Evolutionary conservation across 306 rosid genomes (phyloP), one percentile per base, ranked within the genome.

Genomic region (Quillaja saponaria): DNA sequence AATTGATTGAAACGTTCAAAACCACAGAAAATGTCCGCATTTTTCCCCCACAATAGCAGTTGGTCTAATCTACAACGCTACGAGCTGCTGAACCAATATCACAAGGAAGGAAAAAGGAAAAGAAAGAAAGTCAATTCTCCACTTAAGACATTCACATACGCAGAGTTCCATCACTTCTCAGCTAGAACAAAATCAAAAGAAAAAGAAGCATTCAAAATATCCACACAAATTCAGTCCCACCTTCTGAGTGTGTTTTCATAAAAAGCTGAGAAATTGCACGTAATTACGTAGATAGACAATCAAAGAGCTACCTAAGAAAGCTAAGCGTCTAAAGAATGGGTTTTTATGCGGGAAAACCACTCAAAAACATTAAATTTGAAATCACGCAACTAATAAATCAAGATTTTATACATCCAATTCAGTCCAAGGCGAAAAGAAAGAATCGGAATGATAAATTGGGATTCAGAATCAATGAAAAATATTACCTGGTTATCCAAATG

Each of bases 21-120:
- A 39, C 15, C 39, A 58, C 34, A 10, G 47, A 49, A 58, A 19
- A 50, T 37, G 14, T 37, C 63, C 20, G n/a, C n/a, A n/a, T 33
- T 12, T 38, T 2, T 21, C 58, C 16, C 15, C 14, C 2, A 14
- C 45, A 39, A 18, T 38, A 45, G 12, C 17, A 38, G 33, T 10
- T 5, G 41, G 41, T 55, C 61, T 16, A 34, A 55, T 16, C 35
- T 19, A 45, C 8, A 7, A 61, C 28, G 54, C 18, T 14, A 46
- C 6, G 14, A 61, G 21, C 38, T 12, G 25, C 15, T 11, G 21
- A 42, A 25, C 28, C 11, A 18, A 25, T 7, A 0, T 46, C 51
- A 25, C 31, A 25, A 25, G 31, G 31, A 25, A 25, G 3, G 31
- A 25, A 25, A 25, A 25, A 25, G 4, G 3, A 4, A 25, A 25